Evolutionary conservation across 495 filamentous ascomycete genomes (phyloP), one percentile per base, ranked within the genome.

Genomic region (Lichenothelia convexa): DNA sequence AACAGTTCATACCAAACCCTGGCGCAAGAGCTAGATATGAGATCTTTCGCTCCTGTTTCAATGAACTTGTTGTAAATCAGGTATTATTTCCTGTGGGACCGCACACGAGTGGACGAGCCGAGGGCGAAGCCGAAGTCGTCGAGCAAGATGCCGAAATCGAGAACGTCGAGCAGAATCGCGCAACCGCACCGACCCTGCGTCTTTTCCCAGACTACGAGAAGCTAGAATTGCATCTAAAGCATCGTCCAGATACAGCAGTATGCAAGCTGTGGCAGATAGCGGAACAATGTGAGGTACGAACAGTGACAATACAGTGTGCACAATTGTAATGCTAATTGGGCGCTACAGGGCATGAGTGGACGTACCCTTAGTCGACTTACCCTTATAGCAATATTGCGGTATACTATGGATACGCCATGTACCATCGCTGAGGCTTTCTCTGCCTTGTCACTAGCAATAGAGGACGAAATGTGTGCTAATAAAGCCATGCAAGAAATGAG

Each of bases 11-110:
- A 34, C 57, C 59, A 13, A 41, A 45, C 5, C 57, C 69, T 20
- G 27, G 48, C 49, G 34, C 66, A 59, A 41, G 51, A 48, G 57
- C 56, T 15, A 53, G 58, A 21, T 73, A 72, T 45, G 59, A 57
- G 21, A 72, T 73, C 24, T 56, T 68, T 27, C 60, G 63, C 31
- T 58, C 54, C 6, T 60, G 58, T 31, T 40, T 69, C 15, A 58
- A 66, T 40, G 62, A 70, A 36, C 48, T 73, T 21, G n/a, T n/a
- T n/a, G n/a, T n/a, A n/a, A n/a, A 59, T 60, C 26, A 54, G 54
- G 12, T 56, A 50, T 35, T 53, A 51, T 5, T 46, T 68, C 30
- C 30, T 44, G 12, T 26, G 8, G 34, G 36, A 6, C 18, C 18
- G 1, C 4, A 17, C 16, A 15, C 20, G 12, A 15, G 17, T 34